Evolutionary conservation across 1,284 basidiomycete genomes (phyloP).

Genomic region (Malassezia psittaci): DNA sequence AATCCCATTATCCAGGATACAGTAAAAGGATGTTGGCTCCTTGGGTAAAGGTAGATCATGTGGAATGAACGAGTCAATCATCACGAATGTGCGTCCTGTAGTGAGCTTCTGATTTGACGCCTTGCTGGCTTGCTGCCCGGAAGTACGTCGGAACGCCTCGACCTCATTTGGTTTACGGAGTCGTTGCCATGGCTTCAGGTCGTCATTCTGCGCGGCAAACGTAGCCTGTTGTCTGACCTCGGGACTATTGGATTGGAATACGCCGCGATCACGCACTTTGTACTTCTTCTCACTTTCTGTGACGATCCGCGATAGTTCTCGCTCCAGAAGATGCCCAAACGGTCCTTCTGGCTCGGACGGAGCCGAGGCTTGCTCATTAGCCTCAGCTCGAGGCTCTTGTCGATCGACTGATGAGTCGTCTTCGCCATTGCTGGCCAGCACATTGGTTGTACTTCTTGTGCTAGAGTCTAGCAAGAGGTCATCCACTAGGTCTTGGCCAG

Average conservation of each 20-base stretch:
- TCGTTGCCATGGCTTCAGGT: slow-evolving; percentile 73
- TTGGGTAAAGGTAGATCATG: slow-evolving; percentile 31
- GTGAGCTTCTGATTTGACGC: slow-evolving; percentile 46
- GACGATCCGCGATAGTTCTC: slow-evolving; percentile 14
- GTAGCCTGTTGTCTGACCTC: slow-evolving; percentile 35
- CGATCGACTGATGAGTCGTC: too few relatives aligned
- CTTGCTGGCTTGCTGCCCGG: background rate
- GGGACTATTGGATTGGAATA: slow-evolving; percentile 57
- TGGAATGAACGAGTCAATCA: slow-evolving; percentile 49
- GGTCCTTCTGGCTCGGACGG: background rate
- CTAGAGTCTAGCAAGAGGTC: too few relatives aligned
- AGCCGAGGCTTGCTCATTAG: background rate
- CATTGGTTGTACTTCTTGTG: too few relatives aligned
- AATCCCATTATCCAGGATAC: slow-evolving; percentile 88
- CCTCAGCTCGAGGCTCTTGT: background rate
- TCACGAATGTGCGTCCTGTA: slow-evolving; percentile 92
- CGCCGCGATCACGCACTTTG: slow-evolving; percentile 40
- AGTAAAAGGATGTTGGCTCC: slow-evolving; percentile 65
- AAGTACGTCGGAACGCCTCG: slow-evolving; percentile 48
- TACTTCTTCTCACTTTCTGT: slow-evolving; percentile 52
- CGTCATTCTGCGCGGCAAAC: slow-evolving; percentile 59
- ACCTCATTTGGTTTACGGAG: slow-evolving; percentile 84
- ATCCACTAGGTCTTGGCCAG: background rate
- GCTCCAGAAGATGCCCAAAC: slow-evolving; percentile 14
- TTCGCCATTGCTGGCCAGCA: too few relatives aligned